Evolutionary conservation across 495 filamentous ascomycete species (phyloP).

Genomic region (Pyronema omphalodes): DNA sequence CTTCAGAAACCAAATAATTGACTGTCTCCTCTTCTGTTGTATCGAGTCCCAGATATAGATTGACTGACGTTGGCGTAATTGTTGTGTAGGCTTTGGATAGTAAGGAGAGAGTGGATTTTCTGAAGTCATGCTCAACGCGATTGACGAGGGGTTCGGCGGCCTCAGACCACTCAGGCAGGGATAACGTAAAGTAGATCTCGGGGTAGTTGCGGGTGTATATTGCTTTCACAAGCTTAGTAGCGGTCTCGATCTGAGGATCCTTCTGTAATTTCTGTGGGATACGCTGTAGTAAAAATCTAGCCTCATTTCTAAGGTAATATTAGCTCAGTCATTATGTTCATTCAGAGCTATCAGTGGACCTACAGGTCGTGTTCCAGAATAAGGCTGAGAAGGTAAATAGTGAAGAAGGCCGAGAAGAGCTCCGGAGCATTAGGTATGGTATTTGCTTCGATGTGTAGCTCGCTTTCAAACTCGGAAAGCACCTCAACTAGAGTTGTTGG

Average conservation of each 20-base stretch:
- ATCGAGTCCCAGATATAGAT: constrained; percentile 31
- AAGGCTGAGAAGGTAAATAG: constrained; percentile 35
- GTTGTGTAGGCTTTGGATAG: constrained; percentile 33
- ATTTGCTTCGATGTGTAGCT: constrained; percentile 25
- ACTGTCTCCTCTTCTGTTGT: constrained; percentile 19
- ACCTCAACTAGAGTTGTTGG: constrained; percentile 29
- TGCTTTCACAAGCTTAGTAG: constrained; percentile 30
- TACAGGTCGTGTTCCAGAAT: constrained; percentile 36
- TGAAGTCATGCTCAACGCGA: constrained; percentile 29
- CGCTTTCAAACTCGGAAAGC: constrained; percentile 30
- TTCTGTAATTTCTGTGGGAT: constrained; percentile 28
- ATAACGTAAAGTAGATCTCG: constrained; percentile 29
- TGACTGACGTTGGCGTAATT: constrained; percentile 30
- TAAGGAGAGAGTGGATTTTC: constrained; percentile 31
- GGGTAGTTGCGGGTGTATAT: constrained; percentile 33
- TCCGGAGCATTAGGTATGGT: constrained; percentile 7
- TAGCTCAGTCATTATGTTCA: neutral
- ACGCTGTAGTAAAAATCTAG: constrained; percentile 33
- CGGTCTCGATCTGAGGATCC: constrained; percentile 30
- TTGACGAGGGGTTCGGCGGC: constrained; percentile 26
- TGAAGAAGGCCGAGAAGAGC: constrained; percentile 32
- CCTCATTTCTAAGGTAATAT: constrained; percentile 29
- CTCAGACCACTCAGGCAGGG: constrained; percentile 30
- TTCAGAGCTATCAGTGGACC: constrained; percentile 5
- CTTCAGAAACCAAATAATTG: constrained; percentile 26